phyloP scores from a whole-genome alignment of 2,329 filamentous ascomycete species.

The Fusarium nygamai region DNA sequence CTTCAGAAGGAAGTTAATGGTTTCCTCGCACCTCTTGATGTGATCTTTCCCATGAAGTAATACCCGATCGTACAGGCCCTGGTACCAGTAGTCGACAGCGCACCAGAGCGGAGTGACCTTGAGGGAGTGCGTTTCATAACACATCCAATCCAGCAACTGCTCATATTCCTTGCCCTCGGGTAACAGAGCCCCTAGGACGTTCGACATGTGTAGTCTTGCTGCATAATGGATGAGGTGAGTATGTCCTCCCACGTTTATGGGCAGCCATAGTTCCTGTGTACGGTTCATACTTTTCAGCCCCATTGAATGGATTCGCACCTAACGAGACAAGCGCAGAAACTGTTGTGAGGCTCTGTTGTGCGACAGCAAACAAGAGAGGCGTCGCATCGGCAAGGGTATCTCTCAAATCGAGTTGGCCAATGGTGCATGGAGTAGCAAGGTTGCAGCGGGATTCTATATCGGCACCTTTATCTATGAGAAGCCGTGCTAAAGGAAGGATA shows the following conservation, averaged over 20 bases:
- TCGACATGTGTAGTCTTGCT: not conserved
- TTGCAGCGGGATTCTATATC: not conserved
- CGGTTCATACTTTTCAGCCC: not conserved
- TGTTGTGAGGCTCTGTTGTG: not conserved
- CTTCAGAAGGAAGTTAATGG: not conserved
- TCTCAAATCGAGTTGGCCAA: not conserved
- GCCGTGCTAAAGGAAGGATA: not conserved
- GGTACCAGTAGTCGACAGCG: not conserved
- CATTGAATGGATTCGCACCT: not conserved
- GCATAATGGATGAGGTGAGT: not conserved
- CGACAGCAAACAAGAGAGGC: fast-evolving
- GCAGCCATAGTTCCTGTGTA: not conserved
- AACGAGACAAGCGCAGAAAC: not conserved
- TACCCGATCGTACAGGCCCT: not conserved
- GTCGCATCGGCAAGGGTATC: not conserved
- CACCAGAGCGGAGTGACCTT: not conserved
- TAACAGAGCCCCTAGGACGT: not conserved
- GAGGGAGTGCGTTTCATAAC: not conserved
- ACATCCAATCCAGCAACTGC: not conserved
- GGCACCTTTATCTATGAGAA: not conserved
- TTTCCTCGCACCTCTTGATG: not conserved
- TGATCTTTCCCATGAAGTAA: fast-evolving
- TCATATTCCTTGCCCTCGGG: not conserved
- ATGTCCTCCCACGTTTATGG: not conserved
- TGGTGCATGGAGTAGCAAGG: not conserved